These are phyloP conservation scores for Pseudogymnoascus sp. DNA, from an alignment of 2,329 filamentous ascomycete species.

Conservation along the genomic window DNA sequence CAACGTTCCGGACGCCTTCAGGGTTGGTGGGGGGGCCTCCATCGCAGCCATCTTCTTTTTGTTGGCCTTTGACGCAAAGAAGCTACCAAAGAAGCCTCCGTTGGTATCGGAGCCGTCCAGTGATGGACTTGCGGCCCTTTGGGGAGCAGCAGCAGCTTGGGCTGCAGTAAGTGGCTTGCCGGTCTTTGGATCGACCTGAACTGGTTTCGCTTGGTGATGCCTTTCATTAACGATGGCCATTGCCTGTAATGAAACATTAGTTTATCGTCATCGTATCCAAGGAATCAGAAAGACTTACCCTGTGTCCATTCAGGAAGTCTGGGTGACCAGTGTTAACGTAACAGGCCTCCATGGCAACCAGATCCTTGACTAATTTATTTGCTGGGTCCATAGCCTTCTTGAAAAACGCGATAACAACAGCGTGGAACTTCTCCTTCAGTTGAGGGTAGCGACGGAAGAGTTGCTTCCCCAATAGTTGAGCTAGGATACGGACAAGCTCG, in stretches of 20 bases:
- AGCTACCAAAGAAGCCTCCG: slow-evolving; percentile 90
- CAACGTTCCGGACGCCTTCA: slow-evolving; percentile 89
- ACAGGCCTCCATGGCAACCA: slow-evolving; percentile 91
- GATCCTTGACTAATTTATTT: slow-evolving; percentile 89
- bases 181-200: slow-evolving; percentile 96
- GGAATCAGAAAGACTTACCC: slow-evolving; percentile 42
- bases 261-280: slow-evolving; percentile 19
- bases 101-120: slow-evolving; percentile 49
- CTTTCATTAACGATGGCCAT: slow-evolving; percentile 98
- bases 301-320: slow-evolving; percentile 93
- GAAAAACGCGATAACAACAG: slow-evolving; percentile 87
- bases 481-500: slow-evolving; percentile 89
- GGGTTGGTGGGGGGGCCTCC: slow-evolving; percentile 84
- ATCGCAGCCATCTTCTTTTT: slow-evolving; percentile 99
- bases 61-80: slow-evolving; percentile 94
- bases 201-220: slow-evolving; percentile 71
- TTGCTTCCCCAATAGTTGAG: slow-evolving; percentile 78
- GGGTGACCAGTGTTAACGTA: slow-evolving; percentile 99
- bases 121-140: slow-evolving; percentile 66
- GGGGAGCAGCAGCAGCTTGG: slow-evolving; percentile 48
- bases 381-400: slow-evolving; percentile 98
- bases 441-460: slow-evolving; percentile 88
- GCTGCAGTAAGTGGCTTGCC: slow-evolving; percentile 74
- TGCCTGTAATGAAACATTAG: slow-evolving; percentile 41
- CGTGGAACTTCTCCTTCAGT: slow-evolving; percentile 94